Evolutionary conservation across 2,329 filamentous ascomycete genomes (phyloP), one percentile per base, ranked within the genome.

Genomic region (Microdochium bolleyi): DNA sequence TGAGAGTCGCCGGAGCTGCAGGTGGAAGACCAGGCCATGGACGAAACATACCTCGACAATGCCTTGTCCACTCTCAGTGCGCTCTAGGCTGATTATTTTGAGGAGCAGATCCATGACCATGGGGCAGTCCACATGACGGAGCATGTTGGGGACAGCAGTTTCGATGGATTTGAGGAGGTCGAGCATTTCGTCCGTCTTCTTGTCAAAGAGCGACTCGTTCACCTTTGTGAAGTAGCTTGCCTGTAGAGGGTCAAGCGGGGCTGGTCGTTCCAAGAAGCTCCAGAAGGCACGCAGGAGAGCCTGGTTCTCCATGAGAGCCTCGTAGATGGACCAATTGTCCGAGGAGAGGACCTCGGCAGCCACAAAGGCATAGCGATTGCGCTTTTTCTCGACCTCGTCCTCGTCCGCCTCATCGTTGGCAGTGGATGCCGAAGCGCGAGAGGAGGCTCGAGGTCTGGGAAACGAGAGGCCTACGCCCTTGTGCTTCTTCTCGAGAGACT

Each of bases 191-290:
- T 95, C 89, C 5, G 95, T 96, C 79, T 97, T 97, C 73, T 94
- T 95, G 68, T 97, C 94, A 53, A 99, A 87, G 21, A 99, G 74
- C n/a, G 90, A 88, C 73, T 99, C 94, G 69, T 97, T 97, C 65
- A 99, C 92, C 67, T 97, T 99, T 52, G 92, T 96, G 67, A 99
- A 99, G 68, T 99, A 99, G 64, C 92, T 92, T 19, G 94, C 92
- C 71, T 97, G 92, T 5, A 96, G 79, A 37, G 92, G 88, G 67
- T 97, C 92, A 52, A 99, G 80, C 2, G 92, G 89, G 11, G 89
- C 81, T n/a, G 89, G 82, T 52, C 85, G 82, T 66, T 87, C 87
- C 61, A 99, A 72, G 68, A 96, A 99, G 49, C 83, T 77, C 94
- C 94, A 99, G 69, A 99, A 97, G 59, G 87, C 82, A 62, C 84